Percentiles rank a stretch among this genome's conserved stretches.
These are phyloP conservation scores for Colletotrichum liaoningense DNA, from an alignment of 2,329 filamentous ascomycete species.

Conservation along the genomic window DNA sequence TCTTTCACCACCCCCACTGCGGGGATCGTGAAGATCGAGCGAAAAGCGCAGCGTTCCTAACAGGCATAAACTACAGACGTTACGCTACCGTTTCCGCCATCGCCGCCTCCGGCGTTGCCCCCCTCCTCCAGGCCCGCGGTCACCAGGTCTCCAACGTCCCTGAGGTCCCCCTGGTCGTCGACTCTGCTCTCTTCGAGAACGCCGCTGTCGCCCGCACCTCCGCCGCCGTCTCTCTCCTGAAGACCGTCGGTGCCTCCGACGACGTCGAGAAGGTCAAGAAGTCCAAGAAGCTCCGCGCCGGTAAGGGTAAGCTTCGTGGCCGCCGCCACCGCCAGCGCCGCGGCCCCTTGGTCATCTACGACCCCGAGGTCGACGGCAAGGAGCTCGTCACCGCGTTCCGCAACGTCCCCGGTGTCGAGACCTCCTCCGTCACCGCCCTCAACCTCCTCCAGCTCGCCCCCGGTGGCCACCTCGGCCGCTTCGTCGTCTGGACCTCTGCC, in stretches of 20 bases:
- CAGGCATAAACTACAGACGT: slow-evolving; percentile 67
- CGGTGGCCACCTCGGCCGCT: slow-evolving; percentile 98
- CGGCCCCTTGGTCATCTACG: slow-evolving; percentile 97
- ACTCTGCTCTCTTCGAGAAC: slow-evolving; percentile 87
- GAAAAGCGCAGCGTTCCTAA: slow-evolving; percentile 15
- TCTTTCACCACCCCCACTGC: background rate
- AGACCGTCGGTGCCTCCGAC: slow-evolving; percentile 87
- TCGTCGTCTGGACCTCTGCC: slow-evolving; percentile 98
- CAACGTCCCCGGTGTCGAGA: slow-evolving; percentile 99
- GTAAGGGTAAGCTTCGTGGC: slow-evolving; percentile 98
- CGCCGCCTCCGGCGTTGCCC: slow-evolving; percentile 93
- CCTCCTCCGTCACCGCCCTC: slow-evolving; percentile 89
- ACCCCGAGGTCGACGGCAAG: slow-evolving; percentile 94
- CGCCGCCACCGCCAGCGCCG: slow-evolving; percentile 98
- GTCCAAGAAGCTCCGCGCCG: slow-evolving; percentile 96
- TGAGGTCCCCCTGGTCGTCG: slow-evolving; percentile 96
- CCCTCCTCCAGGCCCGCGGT: slow-evolving; percentile 95
- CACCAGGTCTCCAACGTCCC: slow-evolving; percentile 93
- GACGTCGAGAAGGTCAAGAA: slow-evolving; percentile 96
- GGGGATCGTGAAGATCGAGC: background rate
- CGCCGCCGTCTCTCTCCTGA: slow-evolving; percentile 86
- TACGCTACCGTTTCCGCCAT: slow-evolving; percentile 98
- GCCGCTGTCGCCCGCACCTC: slow-evolving; percentile 88
- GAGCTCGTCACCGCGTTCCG: slow-evolving; percentile 94
- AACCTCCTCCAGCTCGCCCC: slow-evolving; percentile 99